These are phyloP conservation scores for Hortaea sp. DNA, from an alignment of 2,329 filamentous ascomycete genomes.

Conservation along the genomic window DNA sequence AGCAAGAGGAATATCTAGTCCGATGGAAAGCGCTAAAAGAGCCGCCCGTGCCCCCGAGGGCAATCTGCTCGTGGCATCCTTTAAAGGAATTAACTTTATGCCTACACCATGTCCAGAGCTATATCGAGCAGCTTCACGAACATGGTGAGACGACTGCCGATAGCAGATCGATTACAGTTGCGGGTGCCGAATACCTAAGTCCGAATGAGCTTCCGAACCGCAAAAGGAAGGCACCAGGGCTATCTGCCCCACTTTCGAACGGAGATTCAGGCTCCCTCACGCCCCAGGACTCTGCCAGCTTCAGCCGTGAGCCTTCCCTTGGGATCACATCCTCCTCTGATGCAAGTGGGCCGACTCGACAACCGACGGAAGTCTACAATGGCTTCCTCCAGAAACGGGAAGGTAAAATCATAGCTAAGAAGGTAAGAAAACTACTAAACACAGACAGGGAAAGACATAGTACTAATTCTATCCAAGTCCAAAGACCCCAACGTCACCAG, in stretches of 20 bases:
- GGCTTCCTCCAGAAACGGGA: constrained; percentile 27
- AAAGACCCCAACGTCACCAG: constrained; percentile 8
- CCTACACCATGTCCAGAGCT: constrained; percentile 33
- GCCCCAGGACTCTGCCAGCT: neutral
- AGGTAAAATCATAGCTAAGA: constrained; percentile 27
- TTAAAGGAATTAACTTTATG: constrained; percentile 30
- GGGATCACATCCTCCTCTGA: constrained; percentile 3
- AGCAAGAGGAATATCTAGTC: constrained; percentile 35
- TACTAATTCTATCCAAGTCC: constrained; percentile 6
- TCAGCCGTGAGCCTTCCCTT: constrained; percentile 4
- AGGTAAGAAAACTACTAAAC: constrained; percentile 15
- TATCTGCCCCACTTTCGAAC: no score
- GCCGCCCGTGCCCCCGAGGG: constrained; percentile 7
- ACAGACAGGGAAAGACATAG: neutral
- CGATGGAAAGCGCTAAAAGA: constrained; percentile 25
- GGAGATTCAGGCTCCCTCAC: neutral
- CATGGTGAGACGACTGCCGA: no score
- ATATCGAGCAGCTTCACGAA: constrained; percentile 22
- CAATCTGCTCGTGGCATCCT: constrained; percentile 35
- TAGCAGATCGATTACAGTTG: no score
- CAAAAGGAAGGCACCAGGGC: constrained; percentile 6
- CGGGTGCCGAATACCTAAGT: no score
- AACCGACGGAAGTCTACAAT: constrained; percentile 28
- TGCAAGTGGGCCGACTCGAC: neutral
- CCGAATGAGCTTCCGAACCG: neutral